These are phyloP conservation scores for Trichoderma arundinaceum DNA, from an alignment of 2,329 filamentous ascomycete species.

Conservation along the genomic window DNA sequence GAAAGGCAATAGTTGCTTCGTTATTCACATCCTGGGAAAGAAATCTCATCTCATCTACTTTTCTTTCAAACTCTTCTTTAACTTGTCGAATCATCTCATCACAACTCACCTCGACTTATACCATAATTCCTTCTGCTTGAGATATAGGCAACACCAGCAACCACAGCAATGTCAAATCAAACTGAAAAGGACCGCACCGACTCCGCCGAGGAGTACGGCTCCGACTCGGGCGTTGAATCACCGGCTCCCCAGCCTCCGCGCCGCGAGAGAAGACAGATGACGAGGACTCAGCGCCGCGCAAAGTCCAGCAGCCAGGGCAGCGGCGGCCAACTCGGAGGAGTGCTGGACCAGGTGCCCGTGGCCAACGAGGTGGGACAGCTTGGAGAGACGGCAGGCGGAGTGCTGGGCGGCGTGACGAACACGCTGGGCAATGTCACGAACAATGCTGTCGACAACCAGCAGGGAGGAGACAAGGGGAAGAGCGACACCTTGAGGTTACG, in stretches of 20 bases:
- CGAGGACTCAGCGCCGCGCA: background rate
- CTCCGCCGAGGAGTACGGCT: conserved; percentile 19
- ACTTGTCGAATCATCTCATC: background rate
- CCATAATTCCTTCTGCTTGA: background rate
- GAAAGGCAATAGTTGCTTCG: background rate
- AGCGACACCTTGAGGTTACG: conserved; percentile 67
- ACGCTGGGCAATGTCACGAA: conserved; percentile 50
- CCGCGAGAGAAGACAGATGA: conserved; percentile 20
- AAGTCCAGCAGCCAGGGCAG: background rate
- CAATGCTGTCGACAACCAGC: conserved; percentile 46
- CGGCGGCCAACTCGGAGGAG: background rate
- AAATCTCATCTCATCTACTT: background rate
- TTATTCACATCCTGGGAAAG: background rate
- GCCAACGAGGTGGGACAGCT: conserved; percentile 45
- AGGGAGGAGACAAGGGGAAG: conserved; percentile 50
- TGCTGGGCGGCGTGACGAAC: conserved; percentile 49
- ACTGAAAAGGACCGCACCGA: conserved; percentile 28
- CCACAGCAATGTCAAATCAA: conserved; percentile 23
- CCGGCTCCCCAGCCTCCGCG: conserved; percentile 7
- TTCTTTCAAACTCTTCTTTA: background rate
- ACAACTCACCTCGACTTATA: background rate
- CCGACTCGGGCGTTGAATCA: conserved; percentile 30
- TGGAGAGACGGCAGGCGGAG: conserved; percentile 45
- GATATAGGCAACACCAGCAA: conserved; percentile 4
- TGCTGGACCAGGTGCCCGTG: conserved; percentile 46